A percentile compares a stretch with the other conserved stretches of the same genome.
These are phyloP conservation scores for Pythium dissimile DNA, from an alignment of 352 stramenopile species.

Conservation along the genomic window DNA sequence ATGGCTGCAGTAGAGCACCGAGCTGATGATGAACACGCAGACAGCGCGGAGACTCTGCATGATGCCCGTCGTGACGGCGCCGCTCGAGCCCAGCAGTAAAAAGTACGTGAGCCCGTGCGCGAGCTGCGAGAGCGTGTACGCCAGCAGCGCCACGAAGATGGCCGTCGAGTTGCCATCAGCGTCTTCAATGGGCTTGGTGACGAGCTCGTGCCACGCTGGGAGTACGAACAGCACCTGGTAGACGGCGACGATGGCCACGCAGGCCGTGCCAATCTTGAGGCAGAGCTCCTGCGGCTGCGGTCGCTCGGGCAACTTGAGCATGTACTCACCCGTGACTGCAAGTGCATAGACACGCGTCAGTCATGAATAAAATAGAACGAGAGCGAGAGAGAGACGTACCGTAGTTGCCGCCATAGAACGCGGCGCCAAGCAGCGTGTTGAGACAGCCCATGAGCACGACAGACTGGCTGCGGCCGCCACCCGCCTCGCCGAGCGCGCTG, in stretches of 20 bases:
- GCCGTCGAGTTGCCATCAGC: conserved; percentile 55
- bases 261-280: conserved; percentile 72
- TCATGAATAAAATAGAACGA: neutral
- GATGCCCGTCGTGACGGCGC: conserved; percentile 81
- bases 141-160: conserved; percentile 60
- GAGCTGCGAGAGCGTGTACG: conserved; percentile 77
- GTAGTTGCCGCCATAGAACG: conserved; percentile 86
- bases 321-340: conserved; percentile 82
- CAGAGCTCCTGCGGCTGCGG: conserved; percentile 75
- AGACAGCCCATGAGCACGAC: conserved; percentile 84
- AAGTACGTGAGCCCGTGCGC: conserved; percentile 85
- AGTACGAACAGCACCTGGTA: conserved; percentile 85
- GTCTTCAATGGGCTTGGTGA: conserved; percentile 75
- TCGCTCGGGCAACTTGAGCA: conserved; percentile 70
- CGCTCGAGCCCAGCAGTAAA: conserved; percentile 74
- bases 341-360: neutral
- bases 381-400: conserved; percentile 18
- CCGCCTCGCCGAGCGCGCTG: conserved; percentile 69
- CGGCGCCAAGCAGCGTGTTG: conserved; percentile 75
- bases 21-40: conserved; percentile 83
- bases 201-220: conserved; percentile 64
- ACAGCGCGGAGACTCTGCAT: conserved; percentile 87
- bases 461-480: conserved; percentile 52
- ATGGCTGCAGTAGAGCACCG: conserved; percentile 75
- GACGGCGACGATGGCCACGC: conserved; percentile 66